Base-by-base conservation (phyloP, 805 yeast species). In the Jamesozyma piceae region DNA sequence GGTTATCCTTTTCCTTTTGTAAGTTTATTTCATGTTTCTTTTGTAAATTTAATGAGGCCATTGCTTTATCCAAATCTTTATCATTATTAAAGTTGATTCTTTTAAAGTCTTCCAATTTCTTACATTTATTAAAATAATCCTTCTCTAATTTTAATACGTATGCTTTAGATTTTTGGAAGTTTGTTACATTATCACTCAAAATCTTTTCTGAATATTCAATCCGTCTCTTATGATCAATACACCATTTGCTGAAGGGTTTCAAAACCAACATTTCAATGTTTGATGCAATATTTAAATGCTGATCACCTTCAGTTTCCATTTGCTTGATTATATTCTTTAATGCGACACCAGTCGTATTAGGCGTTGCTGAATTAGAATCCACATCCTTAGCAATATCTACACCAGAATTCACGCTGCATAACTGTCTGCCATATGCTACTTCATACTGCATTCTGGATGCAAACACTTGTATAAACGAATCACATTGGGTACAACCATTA, bases 111-210 rank as follows among this genome's bases (percentile, higher is more conserved):
- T 85, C 95, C 41, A 82, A 67, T 46, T 77, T 65, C 40, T 94
- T 67, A 60, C 92, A 84, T 56, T 80, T 82, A 62, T 79, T 82
- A 69, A 82, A 84, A 59, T 86, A 86, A 43, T 72, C 73, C 60
- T 75, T 78, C 58, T 78, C 86, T 35, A 69, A 53, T 48, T 74
- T 68, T 49, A 71, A 69, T 41, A 80, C 76, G 29, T 62, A 60
- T 13, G 60, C 57, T 48, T 68, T 63, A 32, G 66, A 71, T 41
- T 63, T 68, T 37, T 75, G 74, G 58, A 75, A 82, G 38, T 63
- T 67, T 50, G 72, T 73, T 36, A 75, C 68, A 49, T 75, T 77
- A 18, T 65, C 68, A 39, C 65, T 62, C 33, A 85, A 62, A 4
- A 71, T 67, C 43, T 71, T 67, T 42, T 78, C 80, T 15, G 84